Evolutionary conservation across 2,329 filamentous ascomycete genomes (phyloP), one percentile per base, ranked within the genome.

Genomic region (Celoporthe dispersa): DNA sequence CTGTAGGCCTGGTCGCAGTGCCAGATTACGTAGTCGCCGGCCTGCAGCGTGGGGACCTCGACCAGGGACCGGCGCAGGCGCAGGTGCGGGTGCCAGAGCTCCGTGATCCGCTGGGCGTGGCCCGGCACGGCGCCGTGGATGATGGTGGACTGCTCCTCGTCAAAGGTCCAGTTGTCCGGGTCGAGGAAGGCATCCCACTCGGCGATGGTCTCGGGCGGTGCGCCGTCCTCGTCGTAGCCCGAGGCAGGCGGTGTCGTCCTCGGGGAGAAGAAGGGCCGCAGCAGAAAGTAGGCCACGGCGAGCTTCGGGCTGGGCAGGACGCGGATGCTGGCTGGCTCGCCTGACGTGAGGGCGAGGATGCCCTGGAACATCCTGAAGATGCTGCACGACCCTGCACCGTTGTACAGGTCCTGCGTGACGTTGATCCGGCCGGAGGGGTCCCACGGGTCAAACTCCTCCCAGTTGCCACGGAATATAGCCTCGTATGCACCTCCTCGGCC

Each of bases 301-400:
- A 85, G 80, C 73, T 85, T 84, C 44, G 84, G 83, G 64, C 81
- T 84, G 16, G 84, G 84, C 31, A 84, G 78, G 64, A 85, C 79
- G 6, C 82, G 81, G 72, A 83, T 82, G 77, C 84, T 83, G 67
- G 82, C 83, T 3, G 83, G 82, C 72, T 83, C 80, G 68, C 87
- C 84, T 19, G 83, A 83, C 16, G 84, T 86, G 59, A 88, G 80
- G 3, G 86, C 86, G 7, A 88, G 78, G 63, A 88, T 83, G 67
- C 86, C 86, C 75, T 88, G 86, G 77, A 87, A 88, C 83, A 88
- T 86, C 75, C 86, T 85, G 77, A 88, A 86, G 77, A 88, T 86
- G 73, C 84, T 86, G 75, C 86, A 88, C 2, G 85, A 84, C 41
- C 85, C 86, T 51, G 86, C 84, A 69, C 86, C 86, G 73, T 88